phyloP scores from a whole-genome alignment of 2,329 filamentous ascomycete genomes.

The Pseudogymnoascus sp. region DNA sequence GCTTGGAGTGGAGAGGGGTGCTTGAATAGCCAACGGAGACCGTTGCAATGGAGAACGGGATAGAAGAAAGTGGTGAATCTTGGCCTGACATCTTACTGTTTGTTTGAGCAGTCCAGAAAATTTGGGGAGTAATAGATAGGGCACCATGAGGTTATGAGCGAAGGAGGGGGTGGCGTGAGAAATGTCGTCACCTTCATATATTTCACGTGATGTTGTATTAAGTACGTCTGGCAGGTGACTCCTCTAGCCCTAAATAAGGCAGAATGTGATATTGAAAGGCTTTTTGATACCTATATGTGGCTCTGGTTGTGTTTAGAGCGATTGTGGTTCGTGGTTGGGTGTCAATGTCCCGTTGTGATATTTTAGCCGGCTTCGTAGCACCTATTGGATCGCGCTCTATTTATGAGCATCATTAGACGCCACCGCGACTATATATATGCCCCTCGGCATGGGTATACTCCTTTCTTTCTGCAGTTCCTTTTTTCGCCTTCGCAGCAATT shows the following conservation, averaged over 20 bases:
- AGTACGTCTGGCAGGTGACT: not conserved
- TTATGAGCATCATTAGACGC: not conserved
- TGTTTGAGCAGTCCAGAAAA: not conserved
- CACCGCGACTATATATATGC: not conserved
- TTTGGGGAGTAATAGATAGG: not conserved
- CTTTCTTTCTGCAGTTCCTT: not conserved
- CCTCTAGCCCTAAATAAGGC: not conserved
- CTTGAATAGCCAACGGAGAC: constrained; percentile 43
- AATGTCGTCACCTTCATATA: not conserved
- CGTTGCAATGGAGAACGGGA: constrained; percentile 47
- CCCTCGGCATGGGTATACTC: not conserved
- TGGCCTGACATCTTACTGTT: not conserved
- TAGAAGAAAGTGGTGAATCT: constrained; percentile 12
- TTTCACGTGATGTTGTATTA: not conserved
- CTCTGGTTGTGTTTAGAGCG: not conserved
- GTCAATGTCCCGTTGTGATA: not conserved
- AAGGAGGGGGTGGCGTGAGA: not conserved
- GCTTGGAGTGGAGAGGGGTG: constrained; percentile 50
- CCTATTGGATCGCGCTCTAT: not conserved
- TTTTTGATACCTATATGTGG: not conserved
- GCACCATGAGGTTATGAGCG: not conserved
- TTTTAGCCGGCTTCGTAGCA: not conserved
- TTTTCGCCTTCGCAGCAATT: not conserved
- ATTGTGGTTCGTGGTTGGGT: not conserved
- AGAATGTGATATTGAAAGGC: not conserved